phyloP scores from a whole-genome alignment of 306 rosid species.

The Cucumis cinereus region DNA sequence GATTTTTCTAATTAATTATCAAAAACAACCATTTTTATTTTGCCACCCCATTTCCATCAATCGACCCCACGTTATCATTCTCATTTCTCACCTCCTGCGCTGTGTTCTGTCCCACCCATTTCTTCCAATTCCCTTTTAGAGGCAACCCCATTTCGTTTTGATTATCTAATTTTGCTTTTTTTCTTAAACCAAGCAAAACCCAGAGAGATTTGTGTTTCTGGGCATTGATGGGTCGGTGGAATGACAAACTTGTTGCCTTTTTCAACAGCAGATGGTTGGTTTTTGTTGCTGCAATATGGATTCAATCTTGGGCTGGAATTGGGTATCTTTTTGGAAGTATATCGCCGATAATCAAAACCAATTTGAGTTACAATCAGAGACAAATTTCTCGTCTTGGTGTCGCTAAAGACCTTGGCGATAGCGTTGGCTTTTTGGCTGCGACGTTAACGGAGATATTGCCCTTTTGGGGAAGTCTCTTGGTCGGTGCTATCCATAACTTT shows the following conservation, averaged over 20 bases:
- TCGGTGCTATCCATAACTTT: conserved; percentile 56
- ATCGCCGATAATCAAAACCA: conserved; percentile 64
- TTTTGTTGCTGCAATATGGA: conserved; percentile 90
- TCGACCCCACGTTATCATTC: neutral
- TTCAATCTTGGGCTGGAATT: conserved; percentile 86
- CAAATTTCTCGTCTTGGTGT: conserved; percentile 65
- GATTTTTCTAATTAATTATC: neutral
- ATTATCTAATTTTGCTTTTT: neutral
- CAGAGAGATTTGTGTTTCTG: neutral
- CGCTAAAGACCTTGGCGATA: conserved; percentile 83
- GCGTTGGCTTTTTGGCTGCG: conserved; percentile 76
- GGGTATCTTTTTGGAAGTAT: conserved; percentile 85
- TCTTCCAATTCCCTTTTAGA: neutral
- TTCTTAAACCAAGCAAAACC: neutral
- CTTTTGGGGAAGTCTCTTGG: conserved; percentile 52
- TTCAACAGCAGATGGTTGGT: conserved; percentile 73
- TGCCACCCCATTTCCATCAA: neutral
- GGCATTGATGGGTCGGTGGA: conserved; percentile 22
- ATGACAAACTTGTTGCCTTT: conserved; percentile 33
- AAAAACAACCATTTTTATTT: neutral
- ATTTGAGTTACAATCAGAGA: conserved; percentile 55
- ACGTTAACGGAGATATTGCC: conserved; percentile 62
- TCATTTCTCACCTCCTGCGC: neutral
- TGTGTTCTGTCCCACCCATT: neutral
- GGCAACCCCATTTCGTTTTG: neutral